Conservation (phyloP, 495 filamentous ascomycete genomes). For the Hapsidospora chrysogenum region DNA sequence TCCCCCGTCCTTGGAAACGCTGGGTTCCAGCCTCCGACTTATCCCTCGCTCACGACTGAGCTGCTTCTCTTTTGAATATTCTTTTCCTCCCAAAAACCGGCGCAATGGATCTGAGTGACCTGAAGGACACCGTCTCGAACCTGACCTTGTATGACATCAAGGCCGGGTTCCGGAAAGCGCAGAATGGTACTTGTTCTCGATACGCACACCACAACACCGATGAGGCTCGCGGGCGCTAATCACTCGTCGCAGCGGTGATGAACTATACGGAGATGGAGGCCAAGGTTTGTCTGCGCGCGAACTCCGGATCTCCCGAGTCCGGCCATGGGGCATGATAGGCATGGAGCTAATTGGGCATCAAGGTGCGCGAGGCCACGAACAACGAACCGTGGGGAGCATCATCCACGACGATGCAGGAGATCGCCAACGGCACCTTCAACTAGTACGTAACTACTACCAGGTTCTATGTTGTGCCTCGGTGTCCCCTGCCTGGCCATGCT, state of each 20-base stretch:
- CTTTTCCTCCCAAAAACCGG: background rate
- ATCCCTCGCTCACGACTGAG: no score
- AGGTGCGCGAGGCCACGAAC: conserved; percentile 94
- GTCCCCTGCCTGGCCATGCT: no score
- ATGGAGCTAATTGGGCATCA: no score
- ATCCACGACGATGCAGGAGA: conserved; percentile 80
- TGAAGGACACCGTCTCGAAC: conserved; percentile 84
- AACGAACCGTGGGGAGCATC: conserved; percentile 96
- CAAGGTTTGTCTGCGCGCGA: conserved; percentile 73
- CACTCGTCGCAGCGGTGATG: conserved; percentile 67
- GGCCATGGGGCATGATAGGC: no score
- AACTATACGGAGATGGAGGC: conserved; percentile 99
- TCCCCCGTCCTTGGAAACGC: no score
- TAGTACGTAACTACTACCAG: conserved; percentile 45
- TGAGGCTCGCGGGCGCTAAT: no score
- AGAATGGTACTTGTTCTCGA: conserved; percentile 71
- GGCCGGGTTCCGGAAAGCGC: conserved; percentile 89
- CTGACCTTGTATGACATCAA: conserved; percentile 94
- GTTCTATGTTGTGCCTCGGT: background rate
- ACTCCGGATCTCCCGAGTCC: no score
- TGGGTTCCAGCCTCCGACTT: no score
- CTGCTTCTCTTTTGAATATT: no score
- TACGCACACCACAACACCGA: no score
- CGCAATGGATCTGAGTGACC: conserved; percentile 68
- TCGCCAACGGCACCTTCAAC: conserved; percentile 93